These are phyloP conservation scores for Cokeromyces recurvatus DNA, from an alignment of 371 early-diverging fungal species.

Conservation along the genomic window DNA sequence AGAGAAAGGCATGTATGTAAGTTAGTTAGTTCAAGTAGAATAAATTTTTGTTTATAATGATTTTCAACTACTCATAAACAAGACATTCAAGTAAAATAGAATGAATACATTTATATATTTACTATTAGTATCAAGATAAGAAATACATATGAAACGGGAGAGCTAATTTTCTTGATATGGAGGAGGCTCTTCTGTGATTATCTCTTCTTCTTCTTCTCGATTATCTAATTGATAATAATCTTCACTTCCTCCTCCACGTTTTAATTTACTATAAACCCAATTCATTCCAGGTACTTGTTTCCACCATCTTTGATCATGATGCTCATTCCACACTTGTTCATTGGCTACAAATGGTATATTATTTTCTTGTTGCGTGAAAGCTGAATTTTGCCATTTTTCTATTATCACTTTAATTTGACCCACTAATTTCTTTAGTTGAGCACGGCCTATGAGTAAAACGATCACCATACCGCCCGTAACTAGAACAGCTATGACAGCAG, in stretches of 20 bases:
- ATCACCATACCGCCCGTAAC: slow-evolving; percentile 30
- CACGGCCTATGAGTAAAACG: slow-evolving; percentile 26
- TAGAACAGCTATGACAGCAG: slow-evolving; percentile 29
- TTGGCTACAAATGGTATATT: background rate
- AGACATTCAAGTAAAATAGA: no score
- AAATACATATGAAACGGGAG: no score
- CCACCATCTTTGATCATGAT: slow-evolving; percentile 28
- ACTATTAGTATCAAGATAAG: no score
- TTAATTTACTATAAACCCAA: slow-evolving; percentile 31
- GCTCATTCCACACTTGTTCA: slow-evolving; percentile 20
- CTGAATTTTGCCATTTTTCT: slow-evolving; percentile 33
- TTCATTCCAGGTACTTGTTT: slow-evolving; percentile 29
- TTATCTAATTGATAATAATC: slow-evolving; percentile 30
- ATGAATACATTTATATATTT: no score
- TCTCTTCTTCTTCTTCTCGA: slow-evolving; percentile 7
- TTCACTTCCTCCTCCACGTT: slow-evolving; percentile 15
- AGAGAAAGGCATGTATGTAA: no score
- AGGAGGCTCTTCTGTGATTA: slow-evolving; percentile 28
- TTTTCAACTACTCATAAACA: no score
- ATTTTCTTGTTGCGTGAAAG: slow-evolving; percentile 1
- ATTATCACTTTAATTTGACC: slow-evolving; percentile 18
- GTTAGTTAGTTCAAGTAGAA: no score
- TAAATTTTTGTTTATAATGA: no score
- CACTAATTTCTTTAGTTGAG: slow-evolving; percentile 23
- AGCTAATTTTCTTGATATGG: slow-evolving; percentile 31